Base-by-base conservation (phyloP, 306 rosid species). In the Dalbergia cultrata region DNA sequence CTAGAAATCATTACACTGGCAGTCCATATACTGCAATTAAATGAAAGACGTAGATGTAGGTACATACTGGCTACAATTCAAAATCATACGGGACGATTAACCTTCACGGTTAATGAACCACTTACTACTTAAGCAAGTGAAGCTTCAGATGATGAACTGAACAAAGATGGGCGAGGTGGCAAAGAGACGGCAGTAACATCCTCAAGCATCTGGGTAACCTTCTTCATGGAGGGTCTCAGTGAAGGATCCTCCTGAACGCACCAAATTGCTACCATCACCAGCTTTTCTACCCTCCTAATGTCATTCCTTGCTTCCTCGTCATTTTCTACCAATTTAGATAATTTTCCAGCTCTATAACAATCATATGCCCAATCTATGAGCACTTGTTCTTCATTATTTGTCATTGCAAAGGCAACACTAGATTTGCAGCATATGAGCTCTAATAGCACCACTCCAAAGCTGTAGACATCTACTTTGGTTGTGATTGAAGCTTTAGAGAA, bases 161-260 rank as follows among this genome's bases (percentile, higher is more conserved):
- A 83, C 43, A 68, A 13, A 21, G 80, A 26, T 19, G 84, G 84
- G 8, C 84, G 26, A 39, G 84, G 84, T 0, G 81, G 87, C 6
- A 80, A 56, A 52, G 53, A 70, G 14, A 84, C 81, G 14, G 53
- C 53, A 7, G 44, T 33, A 0, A 74, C 83, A 1, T 64, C 86
- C 54, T 81, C 81, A 50, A 85, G 83, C 83, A 50, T 50, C 5
- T 50, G 57, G 14, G 57, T 13, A 50, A 50, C 57, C 57, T 50
- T 50, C 8, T 50, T 50, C 57, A 50, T 50, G n/a, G 57, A 50
- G 7, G 57, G 57, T 7, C 57, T 50, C 13, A 50, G 57, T 14
- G 57, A 50, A 50, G 57, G 57, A 50, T 50, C 57, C n/a, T 50
- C 57, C 14, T 50, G 57, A 16, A 50, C 57, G 3, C 57, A 50